phyloP scores from a whole-genome alignment of 257 asterid species.

The Primulina tabacum region DNA sequence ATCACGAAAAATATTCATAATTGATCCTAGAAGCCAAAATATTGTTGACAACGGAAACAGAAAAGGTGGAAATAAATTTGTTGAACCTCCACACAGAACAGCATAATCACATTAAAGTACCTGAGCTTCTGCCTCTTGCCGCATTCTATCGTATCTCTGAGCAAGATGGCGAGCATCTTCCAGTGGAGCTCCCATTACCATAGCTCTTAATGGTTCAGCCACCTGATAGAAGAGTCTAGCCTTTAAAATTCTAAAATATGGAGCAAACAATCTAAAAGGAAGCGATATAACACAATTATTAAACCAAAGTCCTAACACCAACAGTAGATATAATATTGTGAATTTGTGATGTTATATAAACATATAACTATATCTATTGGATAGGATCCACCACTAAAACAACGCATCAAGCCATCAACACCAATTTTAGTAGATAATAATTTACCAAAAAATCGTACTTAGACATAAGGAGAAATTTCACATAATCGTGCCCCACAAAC shows the following conservation, averaged over 20 bases:
- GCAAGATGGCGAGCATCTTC: conserved; percentile 99
- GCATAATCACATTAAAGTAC: conserved; percentile 40
- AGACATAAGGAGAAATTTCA: not conserved
- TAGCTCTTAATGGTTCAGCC: conserved; percentile 96
- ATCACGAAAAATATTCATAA: conserved; percentile 9
- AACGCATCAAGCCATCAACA: not conserved
- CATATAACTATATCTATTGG: not conserved
- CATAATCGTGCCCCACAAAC: not conserved
- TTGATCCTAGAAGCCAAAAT: not conserved
- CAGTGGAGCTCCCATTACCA: conserved; percentile 99
- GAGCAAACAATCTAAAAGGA: conserved; percentile 17
- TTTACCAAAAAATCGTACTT: no score
- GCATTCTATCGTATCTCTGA: conserved; percentile 94
- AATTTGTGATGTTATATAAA: not conserved
- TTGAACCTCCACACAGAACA: not conserved
- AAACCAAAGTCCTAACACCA: not conserved
- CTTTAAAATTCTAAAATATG: not conserved
- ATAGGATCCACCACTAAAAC: not conserved
- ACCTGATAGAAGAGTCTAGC: conserved; percentile 47
- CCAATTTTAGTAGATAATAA: not conserved
- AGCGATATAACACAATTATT: not conserved
- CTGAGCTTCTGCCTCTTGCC: conserved; percentile 99
- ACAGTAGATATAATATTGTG: not conserved
- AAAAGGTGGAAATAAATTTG: not conserved
- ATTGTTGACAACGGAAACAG: not conserved